Base-by-base conservation (phyloP, 768 basidiomycete species). In the Lactarius tabidus region DNA sequence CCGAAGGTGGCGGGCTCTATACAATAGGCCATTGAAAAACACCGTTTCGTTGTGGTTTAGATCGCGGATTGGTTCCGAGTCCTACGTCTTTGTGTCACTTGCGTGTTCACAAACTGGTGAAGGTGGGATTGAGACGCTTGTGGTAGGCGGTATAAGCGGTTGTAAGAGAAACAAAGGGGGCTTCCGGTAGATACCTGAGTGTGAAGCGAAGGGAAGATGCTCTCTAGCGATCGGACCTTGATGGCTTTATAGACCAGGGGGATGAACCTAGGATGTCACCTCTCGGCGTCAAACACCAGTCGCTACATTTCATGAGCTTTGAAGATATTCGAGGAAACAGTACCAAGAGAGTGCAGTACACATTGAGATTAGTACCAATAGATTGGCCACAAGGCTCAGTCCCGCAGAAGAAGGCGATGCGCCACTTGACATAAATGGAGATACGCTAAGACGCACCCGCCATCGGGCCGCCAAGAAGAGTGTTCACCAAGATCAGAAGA, bases 201-300 rank as follows among this genome's bases (percentile, higher is more conserved):
- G 64, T 33, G 14, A 45, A 38, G 41, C 31, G 18, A 18, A 28
- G 33, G 43, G 12, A 57, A 18, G 14, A 38, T 17, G 28, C 15
- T 57, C 55, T 48, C 57, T 36, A 48, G 43, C 48, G 20, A 15
- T 18, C 36, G 15, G 23, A 36, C 51, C 23, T 66, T 66, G 56
- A 38, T 53, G 59, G 57, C 36, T 64, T 66, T 66, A 62, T 62
- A 62, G 48, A 43, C 12, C 9, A n/a, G 6, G 28, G 52, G 31
- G 53, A 33, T 4, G 28, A 54, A 28, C 28, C 10, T 6, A 9
- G 26, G 60, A 17, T 28, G 15, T 33, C 43, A 33, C 59, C 28
- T 17, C 28, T 43, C 29, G 33, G 57, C 17, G 36, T 39, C 23
- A 28, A 9, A 23, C 35, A 38, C 41, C 38, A 31, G 33, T 28